Percentiles rank a stretch among this genome's conserved stretches.
Evolutionary conservation across 129 eudicot genomes (phyloP).

Genomic region (Solidago caesia): DNA sequence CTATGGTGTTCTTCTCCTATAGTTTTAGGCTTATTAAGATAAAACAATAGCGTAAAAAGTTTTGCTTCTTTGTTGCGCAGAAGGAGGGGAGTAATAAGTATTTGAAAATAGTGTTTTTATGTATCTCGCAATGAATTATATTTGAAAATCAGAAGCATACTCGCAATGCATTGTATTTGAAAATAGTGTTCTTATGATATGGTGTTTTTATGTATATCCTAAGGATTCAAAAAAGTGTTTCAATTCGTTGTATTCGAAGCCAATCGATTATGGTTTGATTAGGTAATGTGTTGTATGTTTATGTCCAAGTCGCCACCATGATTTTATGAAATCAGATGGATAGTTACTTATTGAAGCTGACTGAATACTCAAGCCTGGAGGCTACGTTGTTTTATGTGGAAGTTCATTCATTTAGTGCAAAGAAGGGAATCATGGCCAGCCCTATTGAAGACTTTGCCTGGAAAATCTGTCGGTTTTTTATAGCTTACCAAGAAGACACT

Average conservation of each 20-base stretch:
- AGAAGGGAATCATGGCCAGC: constrained; percentile 22
- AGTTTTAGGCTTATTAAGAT: not conserved
- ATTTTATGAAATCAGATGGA: too few species aligned
- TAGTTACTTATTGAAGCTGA: constrained; percentile 47
- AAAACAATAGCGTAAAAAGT: not conserved
- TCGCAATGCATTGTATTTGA: too few species aligned
- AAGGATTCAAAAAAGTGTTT: not conserved
- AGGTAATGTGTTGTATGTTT: constrained; percentile 4
- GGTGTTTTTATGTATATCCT: not conserved
- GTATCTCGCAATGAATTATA: too few species aligned
- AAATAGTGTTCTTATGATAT: not conserved
- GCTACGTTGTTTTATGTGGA: constrained; percentile 78
- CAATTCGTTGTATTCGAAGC: not conserved
- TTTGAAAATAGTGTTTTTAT: too few species aligned
- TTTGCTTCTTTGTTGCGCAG: constrained; percentile 38
- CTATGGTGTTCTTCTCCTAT: not conserved
- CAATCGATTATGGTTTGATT: constrained; percentile 16
- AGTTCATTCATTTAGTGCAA: constrained; percentile 49
- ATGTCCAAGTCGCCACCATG: constrained; percentile 53
- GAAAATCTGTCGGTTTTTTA: constrained; percentile 57
- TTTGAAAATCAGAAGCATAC: too few species aligned
- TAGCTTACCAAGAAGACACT: constrained; percentile 28
- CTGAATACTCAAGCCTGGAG: constrained; percentile 90
- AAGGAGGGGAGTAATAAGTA: constrained; percentile 70
- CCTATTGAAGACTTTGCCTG: constrained; percentile 66